Conservation (phyloP, 257 asterid species). For the Lycium barbarum region DNA sequence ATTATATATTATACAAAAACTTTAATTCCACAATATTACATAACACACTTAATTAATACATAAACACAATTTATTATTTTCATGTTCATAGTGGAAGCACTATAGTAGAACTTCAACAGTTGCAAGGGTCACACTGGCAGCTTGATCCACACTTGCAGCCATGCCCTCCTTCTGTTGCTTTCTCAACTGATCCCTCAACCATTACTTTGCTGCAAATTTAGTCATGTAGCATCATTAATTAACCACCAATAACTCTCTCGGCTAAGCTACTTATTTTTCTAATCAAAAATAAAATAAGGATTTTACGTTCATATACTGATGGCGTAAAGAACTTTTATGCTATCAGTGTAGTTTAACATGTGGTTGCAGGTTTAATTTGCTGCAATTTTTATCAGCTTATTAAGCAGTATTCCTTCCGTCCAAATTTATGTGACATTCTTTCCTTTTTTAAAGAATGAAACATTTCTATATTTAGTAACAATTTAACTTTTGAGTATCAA, state of each 20-base stretch:
- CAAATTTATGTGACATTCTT: too few species aligned
- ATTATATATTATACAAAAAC: background rate
- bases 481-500: too few species aligned
- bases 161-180: constrained; percentile 53
- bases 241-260: background rate
- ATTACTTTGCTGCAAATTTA: background rate
- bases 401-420: too few species aligned
- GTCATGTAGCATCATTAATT: background rate
- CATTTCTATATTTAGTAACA: too few species aligned
- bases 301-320: too few species aligned
- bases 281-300: background rate
- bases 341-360: too few species aligned
- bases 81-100: background rate
- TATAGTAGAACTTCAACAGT: background rate
- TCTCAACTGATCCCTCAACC: constrained; percentile 42
- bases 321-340: too few species aligned
- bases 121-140: constrained; percentile 63
- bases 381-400: too few species aligned
- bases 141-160: constrained; percentile 58
- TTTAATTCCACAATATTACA: background rate
- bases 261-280: too few species aligned
- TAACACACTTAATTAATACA: background rate
- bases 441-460: too few species aligned
- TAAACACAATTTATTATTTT: background rate
- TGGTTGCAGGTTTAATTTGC: too few species aligned